Percentiles rank a stretch among this genome's conserved stretches.
Evolutionary conservation across 148 eudicot genomes (phyloP).

Genomic region (Cornus florida): DNA sequence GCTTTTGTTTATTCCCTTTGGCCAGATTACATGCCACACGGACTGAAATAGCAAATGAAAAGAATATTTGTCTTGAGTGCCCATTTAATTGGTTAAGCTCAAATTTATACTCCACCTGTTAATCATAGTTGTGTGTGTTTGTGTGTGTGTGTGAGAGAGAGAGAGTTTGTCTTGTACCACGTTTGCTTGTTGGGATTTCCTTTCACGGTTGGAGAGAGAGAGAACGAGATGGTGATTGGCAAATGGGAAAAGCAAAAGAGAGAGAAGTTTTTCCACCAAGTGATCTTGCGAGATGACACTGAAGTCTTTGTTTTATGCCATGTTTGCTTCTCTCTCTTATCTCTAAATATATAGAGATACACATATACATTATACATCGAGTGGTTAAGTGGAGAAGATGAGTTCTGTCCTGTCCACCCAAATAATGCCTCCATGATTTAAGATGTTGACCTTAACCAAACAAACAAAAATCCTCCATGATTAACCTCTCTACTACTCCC

Average conservation of each 20-base stretch:
- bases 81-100: no score
- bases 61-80: background rate
- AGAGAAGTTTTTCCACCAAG: background rate
- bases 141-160: background rate
- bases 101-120: no score
- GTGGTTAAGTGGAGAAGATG: conserved; percentile 31
- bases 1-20: background rate
- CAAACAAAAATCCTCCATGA: conserved; percentile 52
- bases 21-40: background rate
- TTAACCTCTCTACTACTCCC: conserved; percentile 33
- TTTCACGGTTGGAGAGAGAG: background rate
- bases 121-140: background rate
- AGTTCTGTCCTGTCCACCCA: conserved; percentile 18
- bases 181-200: conserved; percentile 17
- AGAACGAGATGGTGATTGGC: conserved; percentile 17
- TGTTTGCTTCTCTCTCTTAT: conserved; percentile 24
- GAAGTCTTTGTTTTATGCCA: conserved; percentile 27
- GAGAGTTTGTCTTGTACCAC: conserved; percentile 20
- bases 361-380: background rate
- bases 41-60: background rate
- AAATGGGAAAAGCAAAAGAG: conserved; percentile 14
- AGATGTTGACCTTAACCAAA: conserved; percentile 47
- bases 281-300: conserved; percentile 13
- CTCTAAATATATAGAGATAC: conserved; percentile 8
- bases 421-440: conserved; percentile 64